Percentiles rank a stretch among this genome's conserved stretches.
Conservation (phyloP, 768 basidiomycete species). For the Pisolithus sp. region DNA sequence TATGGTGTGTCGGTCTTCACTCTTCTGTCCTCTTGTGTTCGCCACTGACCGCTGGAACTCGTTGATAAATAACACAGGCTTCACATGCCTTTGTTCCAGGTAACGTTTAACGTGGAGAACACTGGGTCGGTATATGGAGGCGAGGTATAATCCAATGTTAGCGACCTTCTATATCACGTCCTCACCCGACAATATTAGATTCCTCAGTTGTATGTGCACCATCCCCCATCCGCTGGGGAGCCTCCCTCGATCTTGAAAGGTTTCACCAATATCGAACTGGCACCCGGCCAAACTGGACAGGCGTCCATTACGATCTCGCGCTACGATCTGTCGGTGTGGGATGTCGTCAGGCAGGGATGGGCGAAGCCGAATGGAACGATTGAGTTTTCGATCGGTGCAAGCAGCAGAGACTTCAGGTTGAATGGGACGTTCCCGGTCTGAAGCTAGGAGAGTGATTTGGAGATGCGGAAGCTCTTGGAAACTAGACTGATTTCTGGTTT, state of each 20-base stretch:
- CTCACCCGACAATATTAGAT: conserved; percentile 33
- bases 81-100: conserved; percentile 56
- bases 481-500: neutral
- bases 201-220: conserved; percentile 71
- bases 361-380: conserved; percentile 58
- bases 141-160: conserved; percentile 32
- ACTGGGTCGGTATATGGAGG: conserved; percentile 55
- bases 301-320: conserved; percentile 57
- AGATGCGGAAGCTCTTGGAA: neutral
- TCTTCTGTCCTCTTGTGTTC: neutral
- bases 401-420: conserved; percentile 57
- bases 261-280: conserved; percentile 53
- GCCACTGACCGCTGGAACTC: conserved; percentile 3
- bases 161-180: neutral
- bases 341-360: conserved; percentile 70
- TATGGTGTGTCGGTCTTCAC: conserved; percentile 39
- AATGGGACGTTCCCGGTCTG: conserved; percentile 27
- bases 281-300: conserved; percentile 38
- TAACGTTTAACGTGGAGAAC: conserved; percentile 63
- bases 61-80: conserved; percentile 35
- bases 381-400: conserved; percentile 58
- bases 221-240: conserved; percentile 55
- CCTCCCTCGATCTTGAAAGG: conserved; percentile 69
- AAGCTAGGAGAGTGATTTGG: neutral
- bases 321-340: conserved; percentile 74